Base-by-base conservation (phyloP, 345 rosid species). In the Aethionema arabicum region DNA sequence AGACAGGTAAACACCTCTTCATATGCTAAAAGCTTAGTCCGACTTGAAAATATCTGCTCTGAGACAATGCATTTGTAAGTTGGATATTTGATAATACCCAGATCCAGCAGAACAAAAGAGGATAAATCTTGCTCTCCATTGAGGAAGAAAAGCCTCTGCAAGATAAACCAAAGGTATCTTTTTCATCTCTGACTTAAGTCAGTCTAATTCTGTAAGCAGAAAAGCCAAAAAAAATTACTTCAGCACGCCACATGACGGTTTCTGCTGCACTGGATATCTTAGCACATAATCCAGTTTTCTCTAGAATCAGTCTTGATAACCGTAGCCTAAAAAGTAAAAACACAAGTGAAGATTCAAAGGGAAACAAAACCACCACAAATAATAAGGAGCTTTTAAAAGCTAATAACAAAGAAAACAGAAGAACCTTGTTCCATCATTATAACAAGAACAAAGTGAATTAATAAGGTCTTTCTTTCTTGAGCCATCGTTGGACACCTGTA, bases 141-240 rank as follows among this genome's bases (percentile, higher is more conserved):
- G 67, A 92, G 83, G 72, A 92, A 92, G 81, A 92, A 89, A 68
- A 87, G 91, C 62, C 97, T 81, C 98, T 92, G 91, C 82, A 78
- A 14, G 55, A 56, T 32, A 49, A 60, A 61, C 52, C 6, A 58
- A 44, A 54, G 13, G 56, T 6, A 27, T 35, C 42, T 30, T 47
- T 43, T 53, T 66, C 37, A 32, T 36, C 56, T 21, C 29, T 14
- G 44, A 32, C 7, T 21, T 33, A 48, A 50, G n/a, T 11, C 52
- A 3, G 5, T 49, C 42, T 29, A 16, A 30, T 42, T 42, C 21
- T 8, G 27, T 4, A 49, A 14, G 59, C n/a, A 49, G 7, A 15
- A 29, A 30, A 37, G 10, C 16, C 16, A 16, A 40, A 51, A 58
- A 58, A 21, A 38, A 43, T 73, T 45, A 90, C 98, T 97, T 92